A percentile compares a stretch with the other conserved stretches of the same genome.
phyloP scores from a whole-genome alignment of 106 monocot species.

The Iris macrosiphon region DNA sequence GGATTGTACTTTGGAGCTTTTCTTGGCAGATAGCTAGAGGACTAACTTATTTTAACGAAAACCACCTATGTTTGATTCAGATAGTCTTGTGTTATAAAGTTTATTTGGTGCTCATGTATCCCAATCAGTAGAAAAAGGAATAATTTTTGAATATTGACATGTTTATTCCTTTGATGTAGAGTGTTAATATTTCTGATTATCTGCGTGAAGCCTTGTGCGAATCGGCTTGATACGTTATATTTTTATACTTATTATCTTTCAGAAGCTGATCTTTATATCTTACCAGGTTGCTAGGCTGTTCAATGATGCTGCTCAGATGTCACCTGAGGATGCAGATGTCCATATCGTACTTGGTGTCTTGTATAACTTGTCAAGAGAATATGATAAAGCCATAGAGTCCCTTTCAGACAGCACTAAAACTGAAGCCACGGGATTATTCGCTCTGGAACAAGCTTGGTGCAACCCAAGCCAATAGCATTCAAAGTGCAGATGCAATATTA shows the following conservation, averaged over 20 bases:
- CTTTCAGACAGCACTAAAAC: slow-evolving; percentile 75
- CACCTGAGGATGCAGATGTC: slow-evolving; percentile 97
- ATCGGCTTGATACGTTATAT: no score
- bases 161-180: no score
- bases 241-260: no score
- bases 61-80: no score
- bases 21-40: neutral
- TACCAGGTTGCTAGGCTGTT: slow-evolving; percentile 82
- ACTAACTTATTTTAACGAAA: no score
- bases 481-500: slow-evolving; percentile 86
- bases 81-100: no score
- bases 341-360: slow-evolving; percentile 95
- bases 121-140: no score
- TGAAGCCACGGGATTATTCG: slow-evolving; percentile 94
- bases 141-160: no score
- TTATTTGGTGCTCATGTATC: no score
- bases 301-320: slow-evolving; percentile 83
- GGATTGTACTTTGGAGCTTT: no score
- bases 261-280: neutral
- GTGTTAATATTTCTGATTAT: no score
- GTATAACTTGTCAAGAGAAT: slow-evolving; percentile 93
- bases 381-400: slow-evolving; percentile 83
- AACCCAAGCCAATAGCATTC: slow-evolving; percentile 96
- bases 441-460: slow-evolving; percentile 99
- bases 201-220: no score